Evolutionary conservation across 108 stramenopile species (phyloP), one percentile per base, ranked within the genome.

Genomic region (Schizochytrium sp.): DNA sequence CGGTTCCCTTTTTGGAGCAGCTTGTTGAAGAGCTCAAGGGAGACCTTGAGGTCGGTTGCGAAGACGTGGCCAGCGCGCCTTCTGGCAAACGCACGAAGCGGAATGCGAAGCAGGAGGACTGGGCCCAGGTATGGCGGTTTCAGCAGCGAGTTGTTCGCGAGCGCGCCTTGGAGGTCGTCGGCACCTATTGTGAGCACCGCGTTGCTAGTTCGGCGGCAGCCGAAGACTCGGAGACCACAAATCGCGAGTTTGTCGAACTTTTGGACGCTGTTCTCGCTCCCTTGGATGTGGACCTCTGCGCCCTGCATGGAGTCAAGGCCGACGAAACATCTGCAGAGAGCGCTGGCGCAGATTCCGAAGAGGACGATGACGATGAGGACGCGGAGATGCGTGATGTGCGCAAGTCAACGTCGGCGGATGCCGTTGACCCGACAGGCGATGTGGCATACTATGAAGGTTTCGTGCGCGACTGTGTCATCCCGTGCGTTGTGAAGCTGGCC

Each of bases 101-200:
- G 51, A 83, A 83, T 53, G 51, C 48, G 2, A 23, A 83, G 76
- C 45, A 23, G 19, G 51, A 83, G 76, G 76, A 83, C 51, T 53
- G 45, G 45, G 25, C 48, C 18, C 45, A 6, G 51, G 51, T 53
- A 18, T 83, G 76, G 76, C 45, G 51, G 19, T 53, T 83, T 23
- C 76, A 83, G 76, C 76, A 83, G 76, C 76, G 76, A 2, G 76
- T 83, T 23, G 45, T 83, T 14, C 76, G 76, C 25, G 76, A 83
- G 51, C 76, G 76, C 76, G 76, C 51, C 12, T 45, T 83, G n/a
- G 76, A 12, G 23, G 51, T 83, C 14, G 12, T 83, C 3, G 76
- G 48, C n/a, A 53, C 51, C 76, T 83, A 45, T 53, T 83, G 76
- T 45, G 76, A 83, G 48, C 51, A 83, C 63, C 63, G 63, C 41